Base-by-base conservation (phyloP, 2,329 filamentous ascomycete genomes). In the Onygenales sp. region DNA sequence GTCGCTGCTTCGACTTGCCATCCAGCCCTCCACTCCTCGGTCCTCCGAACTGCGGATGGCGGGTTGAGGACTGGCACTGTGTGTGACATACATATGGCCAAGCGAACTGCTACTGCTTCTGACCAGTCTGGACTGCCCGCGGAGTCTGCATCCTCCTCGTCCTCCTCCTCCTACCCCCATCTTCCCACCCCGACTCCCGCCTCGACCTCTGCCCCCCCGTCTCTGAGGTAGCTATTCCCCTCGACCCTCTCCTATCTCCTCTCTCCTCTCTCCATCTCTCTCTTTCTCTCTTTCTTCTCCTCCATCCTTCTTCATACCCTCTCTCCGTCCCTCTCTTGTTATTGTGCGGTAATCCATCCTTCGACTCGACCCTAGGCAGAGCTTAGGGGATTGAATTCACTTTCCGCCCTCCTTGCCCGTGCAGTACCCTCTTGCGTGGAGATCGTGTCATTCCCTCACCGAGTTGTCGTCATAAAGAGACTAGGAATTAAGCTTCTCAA, bases 401-500 rank as follows among this genome's bases (percentile, higher is more conserved):
- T 31, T 51, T 42, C 37, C 37, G n/a, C 31, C 42, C 13, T 51
- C 14, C 37, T 34, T 56, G 53, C 52, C 53, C 37, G 53, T 51
- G 49, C 17, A 21, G 27, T 46, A 17, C 17, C 27, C 10, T 49
- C 39, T 42, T 36, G 13, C 52, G 37, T 42, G 32, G 33, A 40
- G 37, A 17, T 31, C 13, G 13, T 10, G 40, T 50, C 21, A 4
- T 27, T 33, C 44, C 43, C 34, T 34, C 36, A 36, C 42, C 40
- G 14, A n/a, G 34, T 32, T 49, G 11, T 32, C 14, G 2, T 32
- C 49, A 31, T 53, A 21, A 52, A 51, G 44, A 49, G 44, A 49
- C 21, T 49, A 49, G 40, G 52, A 67, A 66, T 63, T 60, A 61
- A 67, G 59, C 70, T 77, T 85, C 88, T 92, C 84, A 49, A 96